Conservation (phyloP, 2,329 filamentous ascomycete genomes). For the Lecanoromycetidae sp. region DNA sequence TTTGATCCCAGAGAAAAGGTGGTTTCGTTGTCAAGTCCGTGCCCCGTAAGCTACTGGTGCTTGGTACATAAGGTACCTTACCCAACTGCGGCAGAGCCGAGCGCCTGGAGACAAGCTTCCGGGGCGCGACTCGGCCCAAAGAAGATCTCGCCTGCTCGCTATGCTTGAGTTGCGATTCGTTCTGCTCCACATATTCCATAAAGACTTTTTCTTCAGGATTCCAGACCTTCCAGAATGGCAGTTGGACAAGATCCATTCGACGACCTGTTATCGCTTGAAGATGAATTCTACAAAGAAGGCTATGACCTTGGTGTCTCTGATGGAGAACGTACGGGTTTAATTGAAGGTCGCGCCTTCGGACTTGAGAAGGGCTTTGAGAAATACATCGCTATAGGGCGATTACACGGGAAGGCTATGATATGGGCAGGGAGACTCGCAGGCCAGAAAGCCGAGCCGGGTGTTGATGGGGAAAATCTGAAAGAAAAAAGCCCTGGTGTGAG, state of each 20-base stretch:
- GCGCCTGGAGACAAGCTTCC: too few species aligned
- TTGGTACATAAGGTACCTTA: too few species aligned
- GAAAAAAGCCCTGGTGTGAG: background rate
- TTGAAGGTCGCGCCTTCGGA: conserved; percentile 82
- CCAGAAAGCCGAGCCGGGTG: background rate
- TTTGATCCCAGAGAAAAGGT: too few species aligned
- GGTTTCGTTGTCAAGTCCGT: too few species aligned
- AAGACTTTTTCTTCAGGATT: too few species aligned
- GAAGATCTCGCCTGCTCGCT: background rate
- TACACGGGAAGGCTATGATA: conserved; percentile 68
- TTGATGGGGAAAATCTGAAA: background rate
- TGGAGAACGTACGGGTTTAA: conserved; percentile 62
- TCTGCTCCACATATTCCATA: background rate
- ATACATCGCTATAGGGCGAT: conserved; percentile 64
- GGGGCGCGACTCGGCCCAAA: too few species aligned
- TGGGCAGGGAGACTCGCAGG: conserved; percentile 61
- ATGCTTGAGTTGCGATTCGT: background rate
- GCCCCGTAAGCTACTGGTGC: too few species aligned
- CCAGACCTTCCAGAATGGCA: background rate
- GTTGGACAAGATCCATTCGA: conserved; percentile 38
- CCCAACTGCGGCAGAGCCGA: too few species aligned
- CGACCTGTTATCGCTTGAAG: conserved; percentile 47
- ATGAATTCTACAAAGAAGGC: conserved; percentile 69
- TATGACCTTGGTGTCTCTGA: conserved; percentile 63
- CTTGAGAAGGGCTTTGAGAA: conserved; percentile 91